Base-by-base conservation (phyloP, 176 grass and related monocot genomes). In the Metroxylon sagu region DNA sequence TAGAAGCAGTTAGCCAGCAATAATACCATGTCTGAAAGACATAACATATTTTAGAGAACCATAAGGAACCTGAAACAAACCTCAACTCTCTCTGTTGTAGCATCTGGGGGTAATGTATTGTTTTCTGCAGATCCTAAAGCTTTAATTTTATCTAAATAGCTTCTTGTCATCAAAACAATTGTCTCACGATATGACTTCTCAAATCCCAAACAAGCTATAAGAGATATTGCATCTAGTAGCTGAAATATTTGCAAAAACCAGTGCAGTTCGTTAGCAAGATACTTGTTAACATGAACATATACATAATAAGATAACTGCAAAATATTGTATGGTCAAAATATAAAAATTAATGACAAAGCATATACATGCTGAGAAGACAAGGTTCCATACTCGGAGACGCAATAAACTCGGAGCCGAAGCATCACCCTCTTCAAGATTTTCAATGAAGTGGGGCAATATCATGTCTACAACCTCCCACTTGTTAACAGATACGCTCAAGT, bases 381-480 rank as follows among this genome's bases (percentile, higher is more conserved):
- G 64, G 57, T 78, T 70, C 6, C 81, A 75, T 92, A 97, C 93
- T 74, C 76, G 67, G 65, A 97, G 73, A 64, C 93, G 93, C 64
- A 97, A 73, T 53, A 90, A 87, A 81, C 84, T 80, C 85, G 93
- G 84, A 77, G 73, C 48, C 48, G 78, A 88, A 83, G 93, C 93
- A 62, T 97, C 93, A 56, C 93, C 93, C 76, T 97, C 93, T 80
- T 97, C 93, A 64, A 97, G 72, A 85, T 80, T 83, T 82, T 97
- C 93, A 69, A 97, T 92, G 79, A 91, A 97, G 72, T 91, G 93
- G 31, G 93, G 93, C 53, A 97, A 76, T 68, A 92, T 85, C 93
- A 97, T 97, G 87, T 97, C 93, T 28, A 97, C 93, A 61, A 97
- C 88, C 80, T 97, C 93, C 87, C 81, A 90, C 76, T 90, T 97